Base-by-base conservation (phyloP, 768 basidiomycete genomes). In the Psilocybe sp. region DNA sequence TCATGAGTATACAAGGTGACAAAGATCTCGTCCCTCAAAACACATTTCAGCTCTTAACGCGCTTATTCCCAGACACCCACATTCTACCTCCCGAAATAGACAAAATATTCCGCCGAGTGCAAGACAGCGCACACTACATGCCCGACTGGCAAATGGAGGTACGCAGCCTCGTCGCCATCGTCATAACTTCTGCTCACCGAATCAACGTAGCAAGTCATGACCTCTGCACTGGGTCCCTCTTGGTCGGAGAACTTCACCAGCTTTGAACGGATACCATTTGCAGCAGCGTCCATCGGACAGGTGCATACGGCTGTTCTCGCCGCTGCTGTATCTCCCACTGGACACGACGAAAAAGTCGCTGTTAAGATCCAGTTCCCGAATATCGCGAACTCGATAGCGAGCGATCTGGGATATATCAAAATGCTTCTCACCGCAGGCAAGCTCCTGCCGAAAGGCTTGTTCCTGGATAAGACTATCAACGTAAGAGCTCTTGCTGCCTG, bases 121-220 rank as follows among this genome's bases (percentile, higher is more conserved):
- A 98, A 63, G 91, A 96, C 56, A 84, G 87, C 57, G 96, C 96
- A 1, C 92, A 99, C 66, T 98, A 98, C 64, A 99, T 99, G 96
- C 96, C 96, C 0, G 88, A 96, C 57, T 95, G 89, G 89, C 96
- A 99, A 64, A 89, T 98, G 85, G 89, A 95, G 81, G 95, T 92
- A 13, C 15, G 69, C 16, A 62, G 3, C 5, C 9, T 37, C 36
- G 13, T 18, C 47, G 31, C 51, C 40, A 9, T 8, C 51, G 1
- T 35, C 36, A 20, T n/a, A 5, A 19, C 15, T 23, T 45, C 18
- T n/a, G 34, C 20, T 41, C 12, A n/a, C 34, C 2, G 19, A 40
- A 42, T 37, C 39, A 38, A 51, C 20, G 50, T 56, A 82, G 79
- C 60, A 82, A 88, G 93, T 93, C 28, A 77, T 99, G 69, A 63